Conservation (phyloP, 2,329 filamentous ascomycete species). For the Whalleya microplaca region DNA sequence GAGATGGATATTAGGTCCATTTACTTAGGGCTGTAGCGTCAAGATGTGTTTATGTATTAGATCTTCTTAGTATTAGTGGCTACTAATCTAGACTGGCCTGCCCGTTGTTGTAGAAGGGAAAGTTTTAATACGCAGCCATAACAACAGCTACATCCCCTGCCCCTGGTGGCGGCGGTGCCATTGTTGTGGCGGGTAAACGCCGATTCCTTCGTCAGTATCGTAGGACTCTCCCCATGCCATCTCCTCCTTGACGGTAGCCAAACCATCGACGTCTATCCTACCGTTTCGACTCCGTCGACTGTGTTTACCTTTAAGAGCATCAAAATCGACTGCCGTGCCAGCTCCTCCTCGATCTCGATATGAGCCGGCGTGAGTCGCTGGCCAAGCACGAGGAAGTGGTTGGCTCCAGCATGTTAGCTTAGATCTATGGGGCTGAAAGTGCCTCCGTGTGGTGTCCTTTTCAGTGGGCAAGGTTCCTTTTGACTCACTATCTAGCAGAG, state of each 20-base stretch:
- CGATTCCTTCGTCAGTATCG: constrained; percentile 2
- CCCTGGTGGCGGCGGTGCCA: constrained; percentile 12
- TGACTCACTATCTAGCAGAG: constrained; percentile 17
- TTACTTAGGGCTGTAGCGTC: neutral
- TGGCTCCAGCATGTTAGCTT: constrained; percentile 18
- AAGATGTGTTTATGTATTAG: neutral
- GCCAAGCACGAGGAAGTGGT: constrained; percentile 24
- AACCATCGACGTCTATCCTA: constrained; percentile 26
- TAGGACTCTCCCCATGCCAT: constrained; percentile 8
- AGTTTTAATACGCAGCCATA: constrained; percentile 18
- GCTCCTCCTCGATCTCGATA: constrained; percentile 35
- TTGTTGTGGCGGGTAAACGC: constrained; percentile 29
- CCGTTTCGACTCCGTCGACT: constrained; percentile 32
- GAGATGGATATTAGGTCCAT: constrained; percentile 1
- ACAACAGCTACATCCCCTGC: constrained; percentile 16
- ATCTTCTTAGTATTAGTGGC: neutral
- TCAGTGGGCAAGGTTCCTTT: neutral
- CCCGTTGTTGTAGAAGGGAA: constrained; percentile 32
- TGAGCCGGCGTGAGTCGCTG: constrained; percentile 28
- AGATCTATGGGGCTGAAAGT: neutral
- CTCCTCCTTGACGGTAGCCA: constrained; percentile 19
- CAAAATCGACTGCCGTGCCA: constrained; percentile 32
- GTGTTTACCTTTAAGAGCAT: constrained; percentile 6
- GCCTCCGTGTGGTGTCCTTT: neutral
- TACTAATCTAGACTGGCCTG: neutral